Conservation (phyloP, 2,329 filamentous ascomycete species). For the Fusarium sp. region DNA sequence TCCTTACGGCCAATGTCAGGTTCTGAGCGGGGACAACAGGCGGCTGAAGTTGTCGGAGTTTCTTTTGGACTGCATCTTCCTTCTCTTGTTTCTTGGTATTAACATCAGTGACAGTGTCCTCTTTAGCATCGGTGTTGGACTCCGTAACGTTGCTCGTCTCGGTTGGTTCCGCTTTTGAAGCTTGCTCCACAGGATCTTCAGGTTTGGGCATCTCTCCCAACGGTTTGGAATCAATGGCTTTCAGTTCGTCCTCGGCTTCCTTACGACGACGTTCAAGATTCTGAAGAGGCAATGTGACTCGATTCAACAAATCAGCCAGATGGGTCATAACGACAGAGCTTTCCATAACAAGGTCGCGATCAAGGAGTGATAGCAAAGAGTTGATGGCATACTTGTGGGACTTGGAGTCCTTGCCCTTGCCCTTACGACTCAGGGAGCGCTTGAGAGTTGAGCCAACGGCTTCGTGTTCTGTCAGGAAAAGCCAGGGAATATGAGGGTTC, state of each 20-base stretch:
- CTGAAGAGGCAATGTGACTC: constrained; percentile 87
- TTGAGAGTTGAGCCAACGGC: constrained; percentile 77
- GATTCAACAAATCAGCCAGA: constrained; percentile 85
- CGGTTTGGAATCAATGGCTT: constrained; percentile 51
- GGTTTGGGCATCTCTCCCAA: constrained; percentile 48
- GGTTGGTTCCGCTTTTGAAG: constrained; percentile 48
- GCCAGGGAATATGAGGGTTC: constrained; percentile 86
- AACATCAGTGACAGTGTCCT: constrained; percentile 41
- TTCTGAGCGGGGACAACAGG: constrained; percentile 90
- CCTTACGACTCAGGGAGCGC: constrained; percentile 80
- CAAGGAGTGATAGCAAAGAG: constrained; percentile 84
- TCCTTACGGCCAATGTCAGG: constrained; percentile 92
- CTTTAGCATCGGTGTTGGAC: constrained; percentile 39
- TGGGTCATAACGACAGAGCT: constrained; percentile 97
- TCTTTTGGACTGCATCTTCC: constrained; percentile 56
- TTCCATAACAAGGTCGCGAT: constrained; percentile 95
- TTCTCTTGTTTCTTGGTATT: constrained; percentile 49
- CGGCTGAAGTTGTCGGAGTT: constrained; percentile 73
- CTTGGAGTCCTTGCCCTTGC: constrained; percentile 86
- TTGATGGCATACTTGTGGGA: constrained; percentile 92
- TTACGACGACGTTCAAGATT: constrained; percentile 85
- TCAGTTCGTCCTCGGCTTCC: constrained; percentile 69
- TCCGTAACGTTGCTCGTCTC: constrained; percentile 20
- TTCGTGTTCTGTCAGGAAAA: constrained; percentile 96
- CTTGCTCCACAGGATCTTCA: constrained; percentile 28